These are phyloP conservation scores for Globisporangium echinulatum DNA, from an alignment of 352 stramenopile species.

Conservation along the genomic window DNA sequence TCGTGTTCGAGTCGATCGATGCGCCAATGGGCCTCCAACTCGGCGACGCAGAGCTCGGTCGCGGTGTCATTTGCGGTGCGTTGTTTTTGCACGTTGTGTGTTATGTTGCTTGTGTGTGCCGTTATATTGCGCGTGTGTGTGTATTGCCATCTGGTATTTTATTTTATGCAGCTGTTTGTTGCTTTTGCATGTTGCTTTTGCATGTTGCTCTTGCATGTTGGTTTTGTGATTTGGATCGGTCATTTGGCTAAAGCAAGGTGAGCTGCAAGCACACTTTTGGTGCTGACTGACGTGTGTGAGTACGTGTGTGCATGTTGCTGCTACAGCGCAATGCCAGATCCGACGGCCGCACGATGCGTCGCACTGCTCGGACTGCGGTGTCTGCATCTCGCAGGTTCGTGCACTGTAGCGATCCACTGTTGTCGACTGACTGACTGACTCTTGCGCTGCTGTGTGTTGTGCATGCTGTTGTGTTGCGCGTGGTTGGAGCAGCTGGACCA, in stretches of 20 bases:
- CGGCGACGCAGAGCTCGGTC: slow-evolving; percentile 26
- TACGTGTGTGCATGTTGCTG: not conserved
- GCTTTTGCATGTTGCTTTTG: not conserved
- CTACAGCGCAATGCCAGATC: slow-evolving; percentile 69
- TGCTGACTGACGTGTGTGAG: not conserved
- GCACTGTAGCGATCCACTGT: slow-evolving; percentile 4
- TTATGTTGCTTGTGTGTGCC: not conserved
- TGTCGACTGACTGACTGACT: not conserved
- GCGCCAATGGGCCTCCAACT: slow-evolving; percentile 17
- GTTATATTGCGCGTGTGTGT: not conserved
- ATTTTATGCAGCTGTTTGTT: not conserved
- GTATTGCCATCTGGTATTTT: not conserved
- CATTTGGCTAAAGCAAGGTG: too few species aligned
- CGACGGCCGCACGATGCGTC: slow-evolving; percentile 58
- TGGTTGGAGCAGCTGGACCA: slow-evolving; percentile 71
- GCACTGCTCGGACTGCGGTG: slow-evolving; percentile 74
- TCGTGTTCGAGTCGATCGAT: slow-evolving; percentile 50
- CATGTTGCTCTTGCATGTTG: not conserved
- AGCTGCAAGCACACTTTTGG: too few species aligned
- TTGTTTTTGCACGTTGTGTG: slow-evolving; percentile 1
- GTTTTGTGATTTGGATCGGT: not conserved
- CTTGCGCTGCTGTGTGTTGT: not conserved
- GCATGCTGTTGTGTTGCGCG: not conserved
- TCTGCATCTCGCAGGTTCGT: slow-evolving; percentile 60
- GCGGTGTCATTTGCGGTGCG: slow-evolving; percentile 65